A percentile compares a stretch with the other conserved stretches of the same genome.
Conservation (phyloP, 768 basidiomycete genomes). For the Imleria badia region DNA sequence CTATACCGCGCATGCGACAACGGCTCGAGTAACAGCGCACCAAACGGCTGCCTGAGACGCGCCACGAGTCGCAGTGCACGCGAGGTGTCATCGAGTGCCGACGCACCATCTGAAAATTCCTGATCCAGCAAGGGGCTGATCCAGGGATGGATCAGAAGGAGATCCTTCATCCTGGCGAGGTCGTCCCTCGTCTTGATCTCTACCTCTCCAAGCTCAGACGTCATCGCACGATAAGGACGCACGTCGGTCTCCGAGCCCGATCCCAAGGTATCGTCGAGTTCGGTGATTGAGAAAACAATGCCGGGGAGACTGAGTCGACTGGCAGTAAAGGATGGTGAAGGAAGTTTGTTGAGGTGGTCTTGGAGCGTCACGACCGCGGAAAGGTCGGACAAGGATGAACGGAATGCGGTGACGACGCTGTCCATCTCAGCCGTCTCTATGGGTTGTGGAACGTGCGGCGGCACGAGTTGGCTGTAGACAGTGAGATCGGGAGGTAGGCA, state of each 20-base stretch:
- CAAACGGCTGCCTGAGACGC: not conserved
- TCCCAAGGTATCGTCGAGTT: not conserved
- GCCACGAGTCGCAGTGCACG: not conserved
- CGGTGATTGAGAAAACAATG: not conserved
- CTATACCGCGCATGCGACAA: not conserved
- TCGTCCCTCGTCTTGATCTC: not conserved
- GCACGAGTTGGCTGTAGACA: not conserved
- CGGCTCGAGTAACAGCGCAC: not conserved
- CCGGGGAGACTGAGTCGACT: not conserved
- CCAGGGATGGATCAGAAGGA: not conserved
- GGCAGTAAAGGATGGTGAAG: not conserved
- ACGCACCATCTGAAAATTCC: not conserved
- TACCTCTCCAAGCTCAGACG: not conserved
- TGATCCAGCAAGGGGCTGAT: slow-evolving; percentile 2
- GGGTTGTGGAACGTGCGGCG: not conserved
- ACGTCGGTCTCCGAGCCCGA: not conserved
- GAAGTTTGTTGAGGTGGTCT: not conserved
- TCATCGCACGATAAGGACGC: not conserved
- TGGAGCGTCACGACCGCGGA: not conserved
- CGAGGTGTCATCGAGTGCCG: not conserved
- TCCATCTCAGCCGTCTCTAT: not conserved
- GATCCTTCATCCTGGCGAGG: not conserved
- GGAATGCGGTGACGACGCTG: not conserved
- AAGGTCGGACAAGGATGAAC: not conserved
- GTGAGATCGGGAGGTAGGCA: not conserved